These are phyloP conservation scores for Epichloe hybrida DNA, from an alignment of 2,329 filamentous ascomycete species.

Conservation along the genomic window DNA sequence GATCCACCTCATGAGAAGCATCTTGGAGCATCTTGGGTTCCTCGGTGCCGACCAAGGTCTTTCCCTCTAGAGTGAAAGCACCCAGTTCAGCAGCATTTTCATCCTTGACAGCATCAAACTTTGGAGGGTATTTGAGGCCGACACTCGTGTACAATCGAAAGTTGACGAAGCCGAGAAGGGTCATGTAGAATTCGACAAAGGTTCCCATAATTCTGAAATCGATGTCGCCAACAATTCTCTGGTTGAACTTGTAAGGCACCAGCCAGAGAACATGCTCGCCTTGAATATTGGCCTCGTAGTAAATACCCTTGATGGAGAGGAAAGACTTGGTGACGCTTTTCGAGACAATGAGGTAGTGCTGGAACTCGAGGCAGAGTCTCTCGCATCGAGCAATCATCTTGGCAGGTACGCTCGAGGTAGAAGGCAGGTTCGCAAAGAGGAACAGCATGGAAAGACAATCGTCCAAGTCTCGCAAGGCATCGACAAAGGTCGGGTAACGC, in stretches of 20 bases:
- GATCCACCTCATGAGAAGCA: constrained; percentile 39
- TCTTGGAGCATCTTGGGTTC: constrained; percentile 38
- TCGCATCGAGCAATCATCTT: constrained; percentile 96
- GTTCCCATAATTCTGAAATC: constrained; percentile 99
- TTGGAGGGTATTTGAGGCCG: constrained; percentile 89
- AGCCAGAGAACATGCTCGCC: constrained; percentile 96
- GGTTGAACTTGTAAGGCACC: constrained; percentile 95
- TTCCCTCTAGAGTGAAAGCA: constrained; percentile 78
- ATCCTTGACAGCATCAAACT: constrained; percentile 77
- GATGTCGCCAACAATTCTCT: constrained; percentile 82
- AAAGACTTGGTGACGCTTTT: constrained; percentile 91
- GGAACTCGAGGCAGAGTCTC: constrained; percentile 84
- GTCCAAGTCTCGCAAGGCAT: constrained; percentile 86
- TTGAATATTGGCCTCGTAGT: constrained; percentile 95
- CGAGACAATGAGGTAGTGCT: constrained; percentile 91
- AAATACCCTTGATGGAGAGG: constrained; percentile 97
- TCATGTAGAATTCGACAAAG: constrained; percentile 98
- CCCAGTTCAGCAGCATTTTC: constrained; percentile 80
- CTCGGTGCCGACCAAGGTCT: constrained; percentile 43
- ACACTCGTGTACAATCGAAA: constrained; percentile 85
- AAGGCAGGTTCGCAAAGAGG: constrained; percentile 91
- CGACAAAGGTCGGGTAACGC: constrained; percentile 92
- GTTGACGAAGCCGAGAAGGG: constrained; percentile 88
- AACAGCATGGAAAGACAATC: constrained; percentile 96
- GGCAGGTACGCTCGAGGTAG: constrained; percentile 74